Percentiles rank a stretch among this genome's conserved stretches.
Conservation (phyloP, 768 basidiomycete species). For the Rhodosporidiobolus odoratus region DNA sequence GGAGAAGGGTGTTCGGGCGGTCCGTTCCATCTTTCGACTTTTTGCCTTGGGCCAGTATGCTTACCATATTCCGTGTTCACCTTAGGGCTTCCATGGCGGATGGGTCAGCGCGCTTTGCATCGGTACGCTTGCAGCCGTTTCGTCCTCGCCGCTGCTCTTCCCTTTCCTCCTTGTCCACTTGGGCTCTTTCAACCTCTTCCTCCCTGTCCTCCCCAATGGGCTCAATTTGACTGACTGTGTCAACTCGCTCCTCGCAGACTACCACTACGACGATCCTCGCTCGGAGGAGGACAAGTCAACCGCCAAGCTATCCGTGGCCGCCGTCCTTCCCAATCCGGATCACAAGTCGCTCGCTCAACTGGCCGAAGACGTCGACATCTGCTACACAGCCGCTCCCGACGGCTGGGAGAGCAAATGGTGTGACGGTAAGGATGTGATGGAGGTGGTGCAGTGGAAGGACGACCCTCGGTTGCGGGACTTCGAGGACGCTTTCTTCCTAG, state of each 20-base stretch:
- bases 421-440: conserved; percentile 15
- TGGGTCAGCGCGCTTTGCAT: conserved; percentile 22
- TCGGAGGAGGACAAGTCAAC: not conserved
- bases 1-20: conserved; percentile 42
- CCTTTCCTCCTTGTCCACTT: not conserved
- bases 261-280: conserved; percentile 19
- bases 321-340: not conserved
- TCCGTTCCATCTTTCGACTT: not conserved
- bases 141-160: no score
- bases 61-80: no score
- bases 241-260: not conserved
- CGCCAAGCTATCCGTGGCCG: conserved; percentile 10
- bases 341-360: conserved; percentile 2
- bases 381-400: conserved; percentile 13
- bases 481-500: conserved; percentile 23
- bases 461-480: conserved; percentile 17
- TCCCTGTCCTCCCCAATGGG: not conserved
- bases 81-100: conserved; percentile 40
- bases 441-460: conserved; percentile 23
- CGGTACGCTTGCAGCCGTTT: conserved; percentile 9
- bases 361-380: conserved; percentile 13
- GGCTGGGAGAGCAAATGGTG: conserved; percentile 35
- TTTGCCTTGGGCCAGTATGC: no score
- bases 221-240: not conserved
- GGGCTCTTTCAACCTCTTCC: not conserved